These are phyloP conservation scores for Wickerhamiella kurtzmanii DNA, from an alignment of 805 yeast genomes.

Conservation along the genomic window DNA sequence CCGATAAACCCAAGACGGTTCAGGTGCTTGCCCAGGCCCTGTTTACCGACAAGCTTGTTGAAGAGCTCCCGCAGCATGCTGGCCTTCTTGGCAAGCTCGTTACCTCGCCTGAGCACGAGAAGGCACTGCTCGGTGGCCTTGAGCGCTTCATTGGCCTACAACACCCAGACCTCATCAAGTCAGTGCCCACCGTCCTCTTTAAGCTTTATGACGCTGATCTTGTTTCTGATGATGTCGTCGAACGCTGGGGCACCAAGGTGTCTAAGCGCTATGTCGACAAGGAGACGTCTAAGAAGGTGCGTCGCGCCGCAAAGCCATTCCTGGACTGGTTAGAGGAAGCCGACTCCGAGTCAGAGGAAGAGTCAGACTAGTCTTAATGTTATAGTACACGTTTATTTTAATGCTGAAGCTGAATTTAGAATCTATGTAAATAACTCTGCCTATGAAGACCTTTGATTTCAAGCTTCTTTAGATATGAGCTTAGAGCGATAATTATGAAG, in stretches of 20 bases:
- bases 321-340: conserved; percentile 91
- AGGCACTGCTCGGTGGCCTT: conserved; percentile 85
- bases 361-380: conserved; percentile 15
- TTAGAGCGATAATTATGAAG: no score
- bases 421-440: no score
- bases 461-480: no score
- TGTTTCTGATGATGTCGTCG: conserved; percentile 66
- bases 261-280: conserved; percentile 90
- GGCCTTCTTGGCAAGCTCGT: conserved; percentile 75
- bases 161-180: conserved; percentile 55
- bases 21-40: conserved; percentile 87
- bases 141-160: conserved; percentile 84
- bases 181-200: conserved; percentile 70
- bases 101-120: conserved; percentile 48
- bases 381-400: not conserved
- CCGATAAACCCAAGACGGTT: conserved; percentile 58
- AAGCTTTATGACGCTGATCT: conserved; percentile 73
- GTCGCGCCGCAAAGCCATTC: conserved; percentile 93
- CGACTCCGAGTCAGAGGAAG: conserved; percentile 64
- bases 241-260: conserved; percentile 79
- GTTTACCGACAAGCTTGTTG: conserved; percentile 57
- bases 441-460: no score
- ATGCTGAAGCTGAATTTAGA: no score
- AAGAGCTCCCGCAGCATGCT: conserved; percentile 60
- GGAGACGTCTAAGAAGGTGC: conserved; percentile 81